A percentile compares a stretch with the other conserved stretches of the same genome.
These are phyloP conservation scores for Dentipellis sp. DNA, from an alignment of 768 basidiomycete genomes.

Conservation along the genomic window DNA sequence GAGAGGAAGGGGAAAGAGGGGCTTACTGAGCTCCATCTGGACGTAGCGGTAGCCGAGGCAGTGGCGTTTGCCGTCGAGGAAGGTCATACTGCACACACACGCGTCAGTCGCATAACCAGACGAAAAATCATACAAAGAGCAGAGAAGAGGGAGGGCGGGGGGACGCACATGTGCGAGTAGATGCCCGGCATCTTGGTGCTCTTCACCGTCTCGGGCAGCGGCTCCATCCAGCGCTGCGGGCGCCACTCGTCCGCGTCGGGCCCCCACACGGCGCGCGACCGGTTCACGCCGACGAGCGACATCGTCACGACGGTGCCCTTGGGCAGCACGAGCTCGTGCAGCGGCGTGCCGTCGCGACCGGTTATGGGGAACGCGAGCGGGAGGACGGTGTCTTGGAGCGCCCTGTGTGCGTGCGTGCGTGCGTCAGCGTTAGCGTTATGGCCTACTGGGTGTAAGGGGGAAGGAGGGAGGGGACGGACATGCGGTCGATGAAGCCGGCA, in stretches of 20 bases:
- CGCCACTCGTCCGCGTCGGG: slow-evolving; percentile 9
- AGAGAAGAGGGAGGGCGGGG: too few relatives aligned
- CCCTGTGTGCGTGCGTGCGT: neutral
- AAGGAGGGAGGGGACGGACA: neutral
- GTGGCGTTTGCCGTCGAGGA: neutral
- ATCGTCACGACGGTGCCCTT: slow-evolving; percentile 16
- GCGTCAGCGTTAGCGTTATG: neutral
- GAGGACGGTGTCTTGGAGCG: neutral
- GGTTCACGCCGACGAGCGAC: slow-evolving; percentile 24
- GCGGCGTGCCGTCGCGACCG: neutral
- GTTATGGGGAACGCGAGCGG: slow-evolving; percentile 1
- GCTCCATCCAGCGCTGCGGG: slow-evolving; percentile 9
- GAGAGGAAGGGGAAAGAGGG: neutral
- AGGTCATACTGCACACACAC: neutral
- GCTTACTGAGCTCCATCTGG: neutral
- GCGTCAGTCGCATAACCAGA: too few relatives aligned
- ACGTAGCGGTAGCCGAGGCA: neutral
- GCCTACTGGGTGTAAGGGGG: too few relatives aligned
- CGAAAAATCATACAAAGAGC: too few relatives aligned
- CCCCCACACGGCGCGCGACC: slow-evolving; percentile 1
- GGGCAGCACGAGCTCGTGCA: slow-evolving; percentile 2
- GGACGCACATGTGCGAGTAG: slow-evolving; percentile 4
- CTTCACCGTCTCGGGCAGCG: slow-evolving; percentile 1
- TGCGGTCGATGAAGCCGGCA: neutral
- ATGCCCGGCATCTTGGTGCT: slow-evolving; percentile 3